phyloP scores from a whole-genome alignment of 2,329 filamentous ascomycete genomes.

The Botrytis fabae region DNA sequence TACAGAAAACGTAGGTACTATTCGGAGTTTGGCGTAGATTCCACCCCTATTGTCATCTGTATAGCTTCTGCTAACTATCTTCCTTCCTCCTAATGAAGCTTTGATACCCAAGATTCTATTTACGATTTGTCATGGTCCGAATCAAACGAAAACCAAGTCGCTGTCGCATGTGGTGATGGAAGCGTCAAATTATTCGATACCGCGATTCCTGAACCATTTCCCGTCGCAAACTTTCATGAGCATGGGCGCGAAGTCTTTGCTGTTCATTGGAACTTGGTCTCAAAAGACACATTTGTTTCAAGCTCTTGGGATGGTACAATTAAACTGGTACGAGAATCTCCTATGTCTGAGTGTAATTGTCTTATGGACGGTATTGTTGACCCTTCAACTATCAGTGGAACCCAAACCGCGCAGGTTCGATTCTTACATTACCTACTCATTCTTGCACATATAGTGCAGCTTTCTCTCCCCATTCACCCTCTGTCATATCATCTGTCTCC shows the following conservation, averaged over 20 bases:
- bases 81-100: constrained; percentile 52
- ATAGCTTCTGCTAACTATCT: background rate
- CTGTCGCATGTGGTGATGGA: constrained; percentile 88
- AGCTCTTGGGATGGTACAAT: constrained; percentile 96
- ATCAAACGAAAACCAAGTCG: constrained; percentile 90
- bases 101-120: constrained; percentile 94
- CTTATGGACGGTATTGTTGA: constrained; percentile 16
- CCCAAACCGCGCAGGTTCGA: constrained; percentile 69
- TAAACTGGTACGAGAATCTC: constrained; percentile 64
- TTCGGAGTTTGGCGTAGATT: background rate
- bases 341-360: no score
- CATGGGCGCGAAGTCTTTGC: constrained; percentile 92
- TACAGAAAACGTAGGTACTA: constrained; percentile 70
- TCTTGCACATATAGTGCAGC: constrained; percentile 92
- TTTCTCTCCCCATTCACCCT: constrained; percentile 85
- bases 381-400: constrained; percentile 64
- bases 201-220: constrained; percentile 70
- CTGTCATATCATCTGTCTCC: constrained; percentile 82
- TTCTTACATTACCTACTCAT: constrained; percentile 86
- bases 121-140: constrained; percentile 97
- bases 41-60: no score
- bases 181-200: constrained; percentile 94
- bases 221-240: constrained; percentile 88
- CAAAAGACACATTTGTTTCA: constrained; percentile 87
- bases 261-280: constrained; percentile 86